Evolutionary conservation across 192 early-diverging fungal species (phyloP).

Genomic region (Entomortierella parvispora): DNA sequence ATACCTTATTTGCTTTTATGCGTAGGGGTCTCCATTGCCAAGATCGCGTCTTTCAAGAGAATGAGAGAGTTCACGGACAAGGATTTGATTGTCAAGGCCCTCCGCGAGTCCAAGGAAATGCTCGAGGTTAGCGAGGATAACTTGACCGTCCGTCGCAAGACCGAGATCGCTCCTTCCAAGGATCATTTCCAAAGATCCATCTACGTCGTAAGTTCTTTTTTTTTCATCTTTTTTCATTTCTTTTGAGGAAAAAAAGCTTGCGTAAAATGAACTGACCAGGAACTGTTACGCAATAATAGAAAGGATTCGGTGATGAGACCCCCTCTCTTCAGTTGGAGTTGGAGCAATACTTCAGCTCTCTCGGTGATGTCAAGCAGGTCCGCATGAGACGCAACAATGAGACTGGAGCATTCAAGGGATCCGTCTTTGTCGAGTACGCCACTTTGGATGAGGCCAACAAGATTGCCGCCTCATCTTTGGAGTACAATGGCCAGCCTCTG

Average conservation of each 20-base stretch:
- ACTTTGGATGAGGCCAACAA: slow-evolving; percentile 60
- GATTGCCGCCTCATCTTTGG: slow-evolving; percentile 53
- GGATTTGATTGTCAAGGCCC: slow-evolving; percentile 60
- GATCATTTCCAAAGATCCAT: slow-evolving; percentile 57
- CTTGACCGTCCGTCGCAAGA: slow-evolving; percentile 61
- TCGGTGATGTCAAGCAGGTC: slow-evolving; percentile 57
- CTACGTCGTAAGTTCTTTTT: slow-evolving; percentile 58
- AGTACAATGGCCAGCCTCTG: slow-evolving; percentile 55
- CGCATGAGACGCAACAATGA: slow-evolving; percentile 32
- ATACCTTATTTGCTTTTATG: too few relatives aligned
- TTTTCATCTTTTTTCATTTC: not conserved
- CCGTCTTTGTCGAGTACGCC: slow-evolving; percentile 64
- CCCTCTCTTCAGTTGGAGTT: slow-evolving; percentile 53
- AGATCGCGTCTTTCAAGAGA: slow-evolving; percentile 65
- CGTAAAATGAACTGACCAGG: too few relatives aligned
- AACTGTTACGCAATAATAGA: too few relatives aligned
- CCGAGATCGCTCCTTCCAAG: slow-evolving; percentile 31
- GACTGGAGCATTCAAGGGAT: slow-evolving; percentile 49
- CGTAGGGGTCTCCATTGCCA: slow-evolving; percentile 60
- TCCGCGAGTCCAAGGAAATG: slow-evolving; percentile 61
- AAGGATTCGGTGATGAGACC: slow-evolving; percentile 53
- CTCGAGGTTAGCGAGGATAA: slow-evolving; percentile 64
- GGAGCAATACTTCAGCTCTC: slow-evolving; percentile 51
- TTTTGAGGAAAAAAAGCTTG: too few relatives aligned
- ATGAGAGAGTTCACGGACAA: slow-evolving; percentile 60